phyloP scores from a whole-genome alignment of 2,329 filamentous ascomycete species.

The Macrophomina pseudophaseolina region DNA sequence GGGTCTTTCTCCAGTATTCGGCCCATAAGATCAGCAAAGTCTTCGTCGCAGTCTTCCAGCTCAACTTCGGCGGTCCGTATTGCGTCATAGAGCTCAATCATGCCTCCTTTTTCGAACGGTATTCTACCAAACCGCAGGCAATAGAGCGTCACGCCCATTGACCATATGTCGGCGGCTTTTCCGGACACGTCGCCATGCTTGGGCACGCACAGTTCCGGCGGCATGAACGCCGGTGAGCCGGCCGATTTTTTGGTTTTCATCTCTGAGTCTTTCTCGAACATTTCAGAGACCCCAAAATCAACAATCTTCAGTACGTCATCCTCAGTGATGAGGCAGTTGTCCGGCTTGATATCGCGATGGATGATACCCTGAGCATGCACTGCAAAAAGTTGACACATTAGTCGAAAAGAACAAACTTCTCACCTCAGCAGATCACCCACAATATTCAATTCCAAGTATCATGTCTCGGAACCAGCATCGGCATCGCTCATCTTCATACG shows the following conservation, averaged over 20 bases:
- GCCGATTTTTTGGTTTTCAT: slow-evolving; percentile 95
- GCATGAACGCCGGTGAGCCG: slow-evolving; percentile 91
- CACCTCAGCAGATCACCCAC: slow-evolving; percentile 54
- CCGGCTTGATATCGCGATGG: slow-evolving; percentile 96
- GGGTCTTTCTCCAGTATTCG: slow-evolving; percentile 85
- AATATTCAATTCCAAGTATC: slow-evolving; percentile 91
- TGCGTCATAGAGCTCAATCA: slow-evolving; percentile 87
- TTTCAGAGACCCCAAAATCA: slow-evolving; percentile 98
- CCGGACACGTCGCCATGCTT: slow-evolving; percentile 88
- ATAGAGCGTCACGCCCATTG: slow-evolving; percentile 94
- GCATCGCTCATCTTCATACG: slow-evolving; percentile 82
- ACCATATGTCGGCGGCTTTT: slow-evolving; percentile 93
- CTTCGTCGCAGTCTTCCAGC: slow-evolving; percentile 66
- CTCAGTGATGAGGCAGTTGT: slow-evolving; percentile 87
- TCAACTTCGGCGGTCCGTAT: slow-evolving; percentile 74
- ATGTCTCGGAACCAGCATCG: slow-evolving; percentile 94
- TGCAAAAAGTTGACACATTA: slow-evolving; percentile 41
- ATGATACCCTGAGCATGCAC: slow-evolving; percentile 94
- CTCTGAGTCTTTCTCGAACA: slow-evolving; percentile 86
- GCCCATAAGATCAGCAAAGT: slow-evolving; percentile 75
- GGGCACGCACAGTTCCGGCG: slow-evolving; percentile 86
- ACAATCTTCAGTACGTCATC: slow-evolving; percentile 97
- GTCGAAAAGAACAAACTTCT: not conserved
- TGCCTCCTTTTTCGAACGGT: slow-evolving; percentile 78
- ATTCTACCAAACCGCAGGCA: slow-evolving; percentile 88